phyloP scores from a whole-genome alignment of 2,329 filamentous ascomycete species.

The Drechslera avenae region DNA sequence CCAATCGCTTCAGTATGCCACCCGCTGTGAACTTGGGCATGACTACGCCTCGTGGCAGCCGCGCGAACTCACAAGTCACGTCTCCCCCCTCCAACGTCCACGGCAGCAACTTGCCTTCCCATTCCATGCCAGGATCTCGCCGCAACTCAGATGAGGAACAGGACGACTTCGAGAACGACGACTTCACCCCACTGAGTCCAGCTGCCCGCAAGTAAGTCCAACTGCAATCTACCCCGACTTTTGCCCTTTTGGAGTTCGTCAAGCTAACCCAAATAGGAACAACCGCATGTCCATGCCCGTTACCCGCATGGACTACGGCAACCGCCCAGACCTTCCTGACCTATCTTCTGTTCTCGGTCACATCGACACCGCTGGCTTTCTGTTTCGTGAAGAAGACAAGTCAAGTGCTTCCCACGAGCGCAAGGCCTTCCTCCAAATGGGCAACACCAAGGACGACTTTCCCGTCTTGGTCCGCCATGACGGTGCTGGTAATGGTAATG shows the following conservation, averaged over 20 bases:
- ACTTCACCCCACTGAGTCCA: slow-evolving; percentile 45
- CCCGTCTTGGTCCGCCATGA: slow-evolving; percentile 77
- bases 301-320: slow-evolving; percentile 69
- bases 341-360: slow-evolving; percentile 67
- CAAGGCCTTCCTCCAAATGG: slow-evolving; percentile 72
- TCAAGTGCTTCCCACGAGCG: slow-evolving; percentile 66
- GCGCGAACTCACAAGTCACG: slow-evolving; percentile 78
- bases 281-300: slow-evolving; percentile 96
- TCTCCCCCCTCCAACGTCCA: slow-evolving; percentile 66
- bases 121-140: slow-evolving; percentile 83
- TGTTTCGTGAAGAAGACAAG: slow-evolving; percentile 74
- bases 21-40: slow-evolving; percentile 71
- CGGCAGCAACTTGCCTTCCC: slow-evolving; percentile 72
- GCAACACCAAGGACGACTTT: slow-evolving; percentile 81
- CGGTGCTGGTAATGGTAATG: slow-evolving; percentile 59
- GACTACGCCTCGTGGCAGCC: slow-evolving; percentile 65
- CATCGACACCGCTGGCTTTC: slow-evolving; percentile 82
- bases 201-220: slow-evolving; percentile 45
- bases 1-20: slow-evolving; percentile 83
- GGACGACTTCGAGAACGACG: slow-evolving; percentile 82
- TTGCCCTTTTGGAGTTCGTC: slow-evolving; percentile 1
- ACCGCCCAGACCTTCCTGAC: slow-evolving; percentile 58
- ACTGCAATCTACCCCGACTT: slow-evolving; percentile 11
- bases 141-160: slow-evolving; percentile 88
- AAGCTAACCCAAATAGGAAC: slow-evolving; percentile 57